phyloP scores from a whole-genome alignment of 2,329 filamentous ascomycete species.

The Pseudophaeomoniella oleicola region DNA sequence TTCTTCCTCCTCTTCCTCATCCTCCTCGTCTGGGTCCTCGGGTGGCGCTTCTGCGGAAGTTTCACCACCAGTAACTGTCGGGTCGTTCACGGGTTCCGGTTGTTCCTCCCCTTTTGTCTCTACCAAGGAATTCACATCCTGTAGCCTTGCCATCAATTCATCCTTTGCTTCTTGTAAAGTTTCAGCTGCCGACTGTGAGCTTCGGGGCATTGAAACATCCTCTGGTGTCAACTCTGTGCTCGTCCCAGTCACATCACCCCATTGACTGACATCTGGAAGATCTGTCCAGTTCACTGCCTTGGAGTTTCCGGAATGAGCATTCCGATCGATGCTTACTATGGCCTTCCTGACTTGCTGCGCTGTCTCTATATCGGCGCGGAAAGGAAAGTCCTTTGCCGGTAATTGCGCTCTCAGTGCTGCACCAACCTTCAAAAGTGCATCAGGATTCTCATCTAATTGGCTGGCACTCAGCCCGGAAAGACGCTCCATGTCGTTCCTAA shows the following conservation, averaged over 20 bases:
- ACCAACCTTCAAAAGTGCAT: slow-evolving; percentile 17
- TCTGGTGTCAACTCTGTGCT: slow-evolving; percentile 27
- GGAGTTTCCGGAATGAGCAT: slow-evolving; percentile 22
- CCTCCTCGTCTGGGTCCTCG: slow-evolving; percentile 29
- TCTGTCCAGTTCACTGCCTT: slow-evolving; percentile 25
- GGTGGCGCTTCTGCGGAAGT: slow-evolving; percentile 26
- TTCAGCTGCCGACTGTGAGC: slow-evolving; percentile 31
- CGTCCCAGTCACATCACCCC: slow-evolving; percentile 19
- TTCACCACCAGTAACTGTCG: slow-evolving; percentile 22
- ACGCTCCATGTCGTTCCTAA: slow-evolving; percentile 33
- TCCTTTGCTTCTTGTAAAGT: slow-evolving; percentile 37
- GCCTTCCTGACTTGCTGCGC: slow-evolving; percentile 17
- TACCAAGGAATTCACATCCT: slow-evolving; percentile 26
- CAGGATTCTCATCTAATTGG: slow-evolving; percentile 11
- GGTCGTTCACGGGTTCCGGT: slow-evolving; percentile 5
- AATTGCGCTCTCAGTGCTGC: slow-evolving; percentile 12
- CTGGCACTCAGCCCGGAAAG: slow-evolving; percentile 15
- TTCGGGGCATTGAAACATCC: slow-evolving; percentile 30
- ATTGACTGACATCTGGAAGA: slow-evolving; percentile 28
- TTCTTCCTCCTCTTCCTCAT: slow-evolving; percentile 38
- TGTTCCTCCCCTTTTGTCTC: not conserved
- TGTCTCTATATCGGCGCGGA: slow-evolving; percentile 1
- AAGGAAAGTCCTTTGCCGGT: slow-evolving; percentile 2
- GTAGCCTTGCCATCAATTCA: slow-evolving; percentile 33
- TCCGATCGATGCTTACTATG: slow-evolving; percentile 26